Conservation (phyloP, 768 basidiomycete genomes). For the Pulveroboletus ravenelii region DNA sequence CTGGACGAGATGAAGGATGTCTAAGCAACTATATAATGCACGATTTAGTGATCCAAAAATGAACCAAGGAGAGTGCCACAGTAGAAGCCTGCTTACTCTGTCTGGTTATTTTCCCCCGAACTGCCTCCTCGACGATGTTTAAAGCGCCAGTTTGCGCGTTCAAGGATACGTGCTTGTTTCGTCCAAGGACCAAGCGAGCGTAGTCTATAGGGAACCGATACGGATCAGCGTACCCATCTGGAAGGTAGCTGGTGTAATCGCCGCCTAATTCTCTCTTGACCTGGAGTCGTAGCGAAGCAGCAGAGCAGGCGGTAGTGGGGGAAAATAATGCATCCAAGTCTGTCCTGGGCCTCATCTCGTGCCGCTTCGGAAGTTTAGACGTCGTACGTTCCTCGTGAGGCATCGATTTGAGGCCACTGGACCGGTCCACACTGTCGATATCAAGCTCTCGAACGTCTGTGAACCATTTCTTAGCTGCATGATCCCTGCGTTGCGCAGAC, state of each 20-base stretch:
- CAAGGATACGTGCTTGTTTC: slow-evolving; percentile 39
- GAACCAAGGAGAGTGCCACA: background rate
- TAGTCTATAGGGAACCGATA: slow-evolving; percentile 36
- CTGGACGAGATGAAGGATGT: background rate
- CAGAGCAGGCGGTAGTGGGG: background rate
- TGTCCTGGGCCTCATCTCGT: slow-evolving; percentile 21
- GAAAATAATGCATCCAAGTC: slow-evolving; percentile 20
- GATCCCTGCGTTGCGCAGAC: slow-evolving; percentile 21
- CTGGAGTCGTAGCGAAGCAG: slow-evolving; percentile 21
- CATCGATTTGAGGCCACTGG: background rate
- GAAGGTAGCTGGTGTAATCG: slow-evolving; percentile 48
- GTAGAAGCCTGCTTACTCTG: slow-evolving; percentile 10
- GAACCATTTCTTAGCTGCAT: slow-evolving; percentile 24
- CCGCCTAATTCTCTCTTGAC: slow-evolving; percentile 40
- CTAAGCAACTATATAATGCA: slow-evolving; percentile 11
- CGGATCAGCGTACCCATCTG: slow-evolving; percentile 25
- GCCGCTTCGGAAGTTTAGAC: slow-evolving; percentile 4
- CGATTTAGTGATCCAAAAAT: background rate
- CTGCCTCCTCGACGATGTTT: slow-evolving; percentile 31
- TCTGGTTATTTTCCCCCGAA: slow-evolving; percentile 5
- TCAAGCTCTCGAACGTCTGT: slow-evolving; percentile 17
- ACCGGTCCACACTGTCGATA: slow-evolving; percentile 3
- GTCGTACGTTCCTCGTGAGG: slow-evolving; percentile 5
- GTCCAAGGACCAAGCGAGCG: slow-evolving; percentile 41
- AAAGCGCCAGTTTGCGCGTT: slow-evolving; percentile 37